Conservation (phyloP, 2,329 filamentous ascomycete species). For the Grosmannia serpens region DNA sequence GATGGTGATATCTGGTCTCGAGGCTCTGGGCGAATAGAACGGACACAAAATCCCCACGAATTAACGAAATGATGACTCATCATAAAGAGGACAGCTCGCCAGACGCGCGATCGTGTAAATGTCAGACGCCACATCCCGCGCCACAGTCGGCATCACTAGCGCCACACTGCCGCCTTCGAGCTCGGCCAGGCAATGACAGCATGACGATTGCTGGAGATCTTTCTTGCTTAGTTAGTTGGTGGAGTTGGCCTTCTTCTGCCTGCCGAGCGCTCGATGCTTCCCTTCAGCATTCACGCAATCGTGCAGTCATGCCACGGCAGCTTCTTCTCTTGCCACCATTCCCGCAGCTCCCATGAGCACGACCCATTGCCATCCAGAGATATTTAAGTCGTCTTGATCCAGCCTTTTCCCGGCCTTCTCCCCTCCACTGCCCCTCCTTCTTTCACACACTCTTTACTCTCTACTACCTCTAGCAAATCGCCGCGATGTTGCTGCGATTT, state of each 20-base stretch:
- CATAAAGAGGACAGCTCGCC: constrained; percentile 2
- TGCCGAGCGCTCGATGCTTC: not conserved
- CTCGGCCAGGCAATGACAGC: not conserved
- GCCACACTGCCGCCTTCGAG: not conserved
- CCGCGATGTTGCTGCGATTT: constrained; percentile 70
- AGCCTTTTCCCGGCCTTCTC: not conserved
- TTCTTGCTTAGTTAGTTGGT: not conserved
- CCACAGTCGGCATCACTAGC: not conserved
- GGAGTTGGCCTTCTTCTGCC: not conserved
- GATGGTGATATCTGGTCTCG: not conserved
- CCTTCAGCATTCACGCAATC: not conserved
- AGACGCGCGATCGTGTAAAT: not conserved
- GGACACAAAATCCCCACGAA: not conserved
- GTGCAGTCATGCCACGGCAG: not conserved
- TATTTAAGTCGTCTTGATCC: not conserved
- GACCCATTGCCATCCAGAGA: not conserved
- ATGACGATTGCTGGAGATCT: not conserved
- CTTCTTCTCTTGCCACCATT: not conserved
- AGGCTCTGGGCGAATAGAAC: not conserved
- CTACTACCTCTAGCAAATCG: not conserved
- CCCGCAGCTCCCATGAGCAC: not conserved
- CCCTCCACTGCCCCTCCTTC: not conserved
- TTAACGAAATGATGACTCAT: not conserved
- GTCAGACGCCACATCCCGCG: not conserved
- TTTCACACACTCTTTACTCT: not conserved